Evolutionary conservation across 148 eudicot genomes (phyloP).

Genomic region (Mesembryanthemum crystallinum): DNA sequence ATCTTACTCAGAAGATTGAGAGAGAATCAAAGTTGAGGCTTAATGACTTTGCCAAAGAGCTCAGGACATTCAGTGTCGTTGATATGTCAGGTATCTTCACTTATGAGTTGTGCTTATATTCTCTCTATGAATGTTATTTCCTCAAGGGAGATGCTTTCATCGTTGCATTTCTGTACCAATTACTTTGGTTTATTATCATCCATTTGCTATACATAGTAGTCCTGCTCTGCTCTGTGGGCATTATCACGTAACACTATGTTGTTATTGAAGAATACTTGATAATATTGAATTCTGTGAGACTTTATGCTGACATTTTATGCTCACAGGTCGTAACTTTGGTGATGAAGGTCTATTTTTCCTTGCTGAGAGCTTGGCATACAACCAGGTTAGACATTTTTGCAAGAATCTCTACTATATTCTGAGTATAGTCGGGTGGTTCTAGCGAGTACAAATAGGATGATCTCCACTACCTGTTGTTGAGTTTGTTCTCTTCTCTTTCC

Average conservation of each 20-base stretch:
- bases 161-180: neutral
- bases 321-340: conserved; percentile 79
- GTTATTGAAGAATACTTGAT: neutral
- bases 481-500: neutral
- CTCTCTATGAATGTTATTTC: neutral
- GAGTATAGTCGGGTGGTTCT: neutral
- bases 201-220: neutral
- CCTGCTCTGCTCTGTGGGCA: neutral
- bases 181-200: neutral
- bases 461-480: neutral
- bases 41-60: conserved; percentile 80
- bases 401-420: neutral
- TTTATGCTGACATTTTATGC: neutral
- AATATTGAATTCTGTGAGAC: neutral
- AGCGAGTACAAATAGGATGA: neutral
- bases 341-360: conserved; percentile 86
- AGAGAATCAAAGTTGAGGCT: conserved; percentile 72
- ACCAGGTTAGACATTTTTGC: conserved; percentile 50
- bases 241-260: neutral
- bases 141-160: neutral
- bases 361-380: conserved; percentile 91
- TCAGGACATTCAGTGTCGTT: conserved; percentile 59
- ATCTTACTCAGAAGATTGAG: conserved; percentile 56
- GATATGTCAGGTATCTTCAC: conserved; percentile 77
- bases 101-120: neutral